Base-by-base conservation (phyloP, 2,329 filamentous ascomycete species). In the Ramularia endophylla region DNA sequence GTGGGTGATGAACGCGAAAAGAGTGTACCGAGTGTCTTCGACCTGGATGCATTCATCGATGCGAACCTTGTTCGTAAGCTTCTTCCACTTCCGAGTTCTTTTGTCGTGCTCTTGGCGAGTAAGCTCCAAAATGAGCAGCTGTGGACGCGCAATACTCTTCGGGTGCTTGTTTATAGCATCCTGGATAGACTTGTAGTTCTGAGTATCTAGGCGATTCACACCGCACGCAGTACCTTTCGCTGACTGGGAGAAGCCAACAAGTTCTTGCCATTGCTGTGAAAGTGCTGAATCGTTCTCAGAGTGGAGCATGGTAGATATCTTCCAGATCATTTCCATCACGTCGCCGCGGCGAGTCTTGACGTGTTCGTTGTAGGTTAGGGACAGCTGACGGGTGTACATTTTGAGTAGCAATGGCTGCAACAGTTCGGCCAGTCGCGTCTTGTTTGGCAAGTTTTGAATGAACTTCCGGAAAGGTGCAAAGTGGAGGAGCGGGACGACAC, bases 1-100 rank as follows among this genome's bases (percentile, higher is more conserved):
- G 53, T 82, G 78, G 2, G 78, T 74, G 22, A 80, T 63, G 47
- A 80, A 75, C 3, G 76, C 76, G 48, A 77, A 81, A 0, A 82
- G 66, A 2, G 70, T 72, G 53, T 80, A 82, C 8, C 65, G 56
- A 9, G 62, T 64, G 7, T 56, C 64, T 18, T 65, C 54, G n/a
- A 80, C 59, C 31, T 66, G 66, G 18, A 81, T 56, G 8, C 69
- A 60, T 40, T 81, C 76, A 38, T 79, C 67, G 11, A 81, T 52
- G 2, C 68, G 64, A n/a, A 82, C 72, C 30, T 69, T 69, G 53
- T 80, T 71, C 38, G 72, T 67, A 5, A 78, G 55, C 47, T 81
- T 72, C 36, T 73, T 70, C 72, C 78, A 81, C 19, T 73, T 70
- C 2, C 77, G 71, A 25, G 68, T 65, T 3, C 64, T 63, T 36